Evolutionary conservation across 2,329 filamentous ascomycete genomes (phyloP).

Genomic region (Thielaviopsis populi): DNA sequence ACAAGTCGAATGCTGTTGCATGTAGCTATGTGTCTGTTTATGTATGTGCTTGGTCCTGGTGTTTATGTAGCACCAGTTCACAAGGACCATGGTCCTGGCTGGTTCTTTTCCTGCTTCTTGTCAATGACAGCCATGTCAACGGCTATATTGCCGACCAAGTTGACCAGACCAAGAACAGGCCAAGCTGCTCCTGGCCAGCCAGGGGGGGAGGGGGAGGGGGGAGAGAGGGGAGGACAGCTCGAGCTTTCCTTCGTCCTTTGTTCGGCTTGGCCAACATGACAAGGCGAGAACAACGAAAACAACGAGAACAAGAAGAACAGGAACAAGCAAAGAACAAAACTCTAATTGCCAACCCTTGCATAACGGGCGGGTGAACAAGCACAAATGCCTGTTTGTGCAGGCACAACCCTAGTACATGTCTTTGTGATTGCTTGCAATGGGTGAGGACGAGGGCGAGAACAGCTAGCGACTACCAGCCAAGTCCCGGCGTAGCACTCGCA

Average conservation of each 20-base stretch:
- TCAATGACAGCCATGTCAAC: background rate
- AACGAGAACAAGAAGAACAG: background rate
- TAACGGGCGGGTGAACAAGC: background rate
- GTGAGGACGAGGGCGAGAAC: background rate
- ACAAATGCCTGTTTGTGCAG: conserved; percentile 9
- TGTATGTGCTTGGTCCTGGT: background rate
- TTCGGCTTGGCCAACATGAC: background rate
- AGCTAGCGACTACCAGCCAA: no score
- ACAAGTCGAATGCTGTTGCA: background rate
- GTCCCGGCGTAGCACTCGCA: no score
- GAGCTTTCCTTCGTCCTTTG: background rate
- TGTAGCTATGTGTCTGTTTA: background rate
- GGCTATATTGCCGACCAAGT: background rate
- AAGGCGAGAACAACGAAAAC: no score
- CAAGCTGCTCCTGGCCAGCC: background rate
- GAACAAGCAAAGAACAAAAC: background rate
- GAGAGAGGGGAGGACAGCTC: background rate
- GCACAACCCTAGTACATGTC: conserved; percentile 2
- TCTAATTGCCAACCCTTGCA: conserved; percentile 5
- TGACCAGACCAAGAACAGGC: background rate
- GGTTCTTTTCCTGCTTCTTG: background rate
- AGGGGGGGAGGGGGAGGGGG: no score
- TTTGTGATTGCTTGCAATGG: background rate
- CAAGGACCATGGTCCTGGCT: background rate
- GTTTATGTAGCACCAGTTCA: background rate